phyloP scores from a whole-genome alignment of 1,139 yeast species.

The Sugiyamaella pinicola region DNA sequence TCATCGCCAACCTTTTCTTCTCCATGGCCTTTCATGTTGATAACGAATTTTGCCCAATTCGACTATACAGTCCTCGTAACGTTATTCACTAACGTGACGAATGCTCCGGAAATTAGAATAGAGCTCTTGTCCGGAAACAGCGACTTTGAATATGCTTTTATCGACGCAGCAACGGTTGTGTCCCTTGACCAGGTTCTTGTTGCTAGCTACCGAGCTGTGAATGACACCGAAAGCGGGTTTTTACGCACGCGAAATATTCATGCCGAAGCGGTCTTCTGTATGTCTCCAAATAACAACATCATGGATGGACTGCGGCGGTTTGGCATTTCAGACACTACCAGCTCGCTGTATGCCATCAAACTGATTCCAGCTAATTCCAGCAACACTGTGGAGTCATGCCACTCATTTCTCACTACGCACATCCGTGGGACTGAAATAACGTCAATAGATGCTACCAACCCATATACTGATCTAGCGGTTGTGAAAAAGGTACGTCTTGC shows the following conservation, averaged over 20 bases:
- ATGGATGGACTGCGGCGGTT: conserved; percentile 52
- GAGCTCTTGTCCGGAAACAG: conserved; percentile 44
- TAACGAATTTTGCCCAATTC: conserved; percentile 49
- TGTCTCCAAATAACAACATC: conserved; percentile 55
- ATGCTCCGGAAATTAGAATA: conserved; percentile 45
- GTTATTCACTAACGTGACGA: conserved; percentile 49
- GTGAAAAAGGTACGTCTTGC: conserved; percentile 46
- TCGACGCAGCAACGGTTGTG: conserved; percentile 49
- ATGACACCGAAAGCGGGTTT: conserved; percentile 47
- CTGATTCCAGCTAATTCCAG: conserved; percentile 30
- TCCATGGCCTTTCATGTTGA: conserved; percentile 10
- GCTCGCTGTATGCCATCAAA: conserved; percentile 44
- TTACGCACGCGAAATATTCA: conserved; percentile 54
- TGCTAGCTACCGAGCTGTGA: conserved; percentile 53
- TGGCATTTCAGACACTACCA: conserved; percentile 48
- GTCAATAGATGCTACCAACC: neutral
- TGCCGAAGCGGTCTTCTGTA: conserved; percentile 55
- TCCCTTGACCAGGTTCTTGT: conserved; percentile 53
- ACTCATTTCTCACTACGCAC: conserved; percentile 19
- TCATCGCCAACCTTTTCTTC: no score
- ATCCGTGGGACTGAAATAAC: conserved; percentile 31
- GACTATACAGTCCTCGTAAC: conserved; percentile 44
- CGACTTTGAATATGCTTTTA: conserved; percentile 51
- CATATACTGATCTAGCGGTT: conserved; percentile 39
- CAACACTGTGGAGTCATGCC: conserved; percentile 10